Percentiles rank a stretch among this genome's conserved stretches.
Evolutionary conservation across 345 rosid genomes (phyloP).

Genomic region (Arabis hirsuta): DNA sequence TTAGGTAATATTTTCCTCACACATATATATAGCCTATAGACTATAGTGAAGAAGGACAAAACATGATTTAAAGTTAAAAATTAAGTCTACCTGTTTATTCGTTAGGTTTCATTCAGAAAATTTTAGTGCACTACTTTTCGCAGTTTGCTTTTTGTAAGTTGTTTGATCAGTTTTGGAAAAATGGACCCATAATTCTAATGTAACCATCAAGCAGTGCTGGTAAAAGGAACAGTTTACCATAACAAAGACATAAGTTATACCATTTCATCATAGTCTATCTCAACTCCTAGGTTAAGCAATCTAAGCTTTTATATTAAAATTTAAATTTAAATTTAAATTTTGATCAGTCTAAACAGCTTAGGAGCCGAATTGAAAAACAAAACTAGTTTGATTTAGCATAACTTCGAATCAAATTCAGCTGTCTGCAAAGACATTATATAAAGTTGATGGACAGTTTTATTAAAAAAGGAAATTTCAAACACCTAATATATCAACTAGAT

Average conservation of each 20-base stretch:
- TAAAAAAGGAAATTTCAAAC: not conserved
- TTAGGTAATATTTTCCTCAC: not conserved
- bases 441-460: not conserved
- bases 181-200: slow-evolving; percentile 33
- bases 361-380: not conserved
- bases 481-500: too few relatives aligned
- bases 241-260: slow-evolving; percentile 8
- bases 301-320: not conserved
- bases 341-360: not conserved
- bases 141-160: slow-evolving; percentile 30
- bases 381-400: too few relatives aligned
- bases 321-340: not conserved
- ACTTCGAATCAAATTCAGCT: too few relatives aligned
- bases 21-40: slow-evolving; percentile 2
- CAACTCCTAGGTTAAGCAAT: slow-evolving; percentile 24
- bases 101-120: slow-evolving; percentile 10
- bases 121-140: slow-evolving; percentile 9
- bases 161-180: slow-evolving; percentile 25
- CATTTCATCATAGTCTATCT: slow-evolving; percentile 3
- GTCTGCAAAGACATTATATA: not conserved
- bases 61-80: slow-evolving; percentile 10
- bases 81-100: slow-evolving; percentile 13
- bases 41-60: slow-evolving; percentile 13
- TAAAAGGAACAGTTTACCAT: slow-evolving; percentile 38
- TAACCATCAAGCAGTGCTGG: slow-evolving; percentile 26